These are phyloP conservation scores for Epichloe festucae DNA, from an alignment of 2,329 filamentous ascomycete genomes.

Conservation along the genomic window DNA sequence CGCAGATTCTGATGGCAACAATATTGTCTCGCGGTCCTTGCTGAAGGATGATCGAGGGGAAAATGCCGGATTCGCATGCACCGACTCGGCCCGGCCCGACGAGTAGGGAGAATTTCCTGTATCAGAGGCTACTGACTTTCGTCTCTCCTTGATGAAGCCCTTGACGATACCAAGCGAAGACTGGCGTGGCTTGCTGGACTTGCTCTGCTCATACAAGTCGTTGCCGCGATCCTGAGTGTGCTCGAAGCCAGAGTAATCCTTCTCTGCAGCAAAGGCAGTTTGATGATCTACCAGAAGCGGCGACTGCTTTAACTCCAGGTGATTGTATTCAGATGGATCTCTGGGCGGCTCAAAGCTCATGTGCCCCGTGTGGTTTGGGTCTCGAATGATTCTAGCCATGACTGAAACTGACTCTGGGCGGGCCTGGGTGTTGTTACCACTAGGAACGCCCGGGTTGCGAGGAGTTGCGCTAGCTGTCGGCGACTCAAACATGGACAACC, in stretches of 20 bases:
- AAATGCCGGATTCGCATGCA: conserved; percentile 30
- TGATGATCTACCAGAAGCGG: conserved; percentile 46
- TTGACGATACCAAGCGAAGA: conserved; percentile 48
- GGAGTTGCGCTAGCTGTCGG: conserved; percentile 12
- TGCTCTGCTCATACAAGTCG: conserved; percentile 21
- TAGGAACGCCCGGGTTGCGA: conserved; percentile 7
- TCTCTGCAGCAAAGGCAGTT: conserved; percentile 13
- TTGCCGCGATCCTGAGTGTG: conserved; percentile 26
- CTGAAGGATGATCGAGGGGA: conserved; percentile 39
- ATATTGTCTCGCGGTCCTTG: conserved; percentile 23
- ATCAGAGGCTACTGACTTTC: conserved; percentile 35
- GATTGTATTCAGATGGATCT: conserved; percentile 30
- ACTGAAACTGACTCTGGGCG: conserved; percentile 73
- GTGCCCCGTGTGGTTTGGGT: conserved; percentile 33
- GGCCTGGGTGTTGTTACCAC: conserved; percentile 27
- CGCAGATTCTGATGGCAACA: conserved; percentile 32
- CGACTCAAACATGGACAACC: conserved; percentile 42
- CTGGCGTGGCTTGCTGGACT: conserved; percentile 31
- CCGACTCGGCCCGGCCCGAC: conserved; percentile 34
- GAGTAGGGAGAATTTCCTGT: conserved; percentile 24
- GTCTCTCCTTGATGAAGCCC: conserved; percentile 48
- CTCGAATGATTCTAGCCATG: conserved; percentile 69
- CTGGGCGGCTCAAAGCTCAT: conserved; percentile 27
- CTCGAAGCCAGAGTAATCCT: conserved; percentile 16
- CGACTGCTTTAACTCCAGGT: conserved; percentile 44